Evolutionary conservation across 2,329 filamentous ascomycete species (phyloP), one percentile per base, ranked within the genome.

Genomic region (Talaromyces sp.): DNA sequence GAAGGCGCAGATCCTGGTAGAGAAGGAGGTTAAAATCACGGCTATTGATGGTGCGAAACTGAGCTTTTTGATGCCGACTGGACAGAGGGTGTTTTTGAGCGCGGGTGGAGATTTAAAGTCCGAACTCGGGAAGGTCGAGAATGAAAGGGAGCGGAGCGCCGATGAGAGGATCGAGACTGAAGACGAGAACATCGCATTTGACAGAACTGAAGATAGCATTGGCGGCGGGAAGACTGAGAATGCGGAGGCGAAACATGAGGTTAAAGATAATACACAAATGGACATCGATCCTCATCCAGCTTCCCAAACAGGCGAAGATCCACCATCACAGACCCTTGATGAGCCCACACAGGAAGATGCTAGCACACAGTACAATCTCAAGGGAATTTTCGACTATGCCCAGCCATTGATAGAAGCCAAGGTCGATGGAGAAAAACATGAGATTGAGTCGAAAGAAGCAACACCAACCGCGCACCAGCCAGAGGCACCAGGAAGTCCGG

Each of bases 11-110:
- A 45, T 77, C 10, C 45, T 77, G 8, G 68, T 82, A 41, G 79
- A 81, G 62, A 82, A 82, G 66, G 80, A 82, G 66, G 74, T 71
- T 22, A 76, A 73, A 78, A 71, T 81, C 33, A 67, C 75, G 49
- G 72, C 71, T 11, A 74, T 76, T n/a, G 69, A 76, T 37, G 72
- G 71, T 19, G 60, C 66, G 9, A 68, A 67, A 14, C 66, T 82
- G 41, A 76, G 73, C 7, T 78, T 81, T 65, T 70, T 73, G 4
- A 70, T 81, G 31, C 78, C 80, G n/a, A 68, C 75, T 52, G 79
- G 77, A 6, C 73, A 75, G 56, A 73, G 75, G 16, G 69, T 77
- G 27, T 74, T 79, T 63, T 70, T 79, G 45, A 66, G 67, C 24
- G 61, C 66, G 52, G 66, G 56, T 41, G 52, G 59, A 45, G 62